Percentiles rank a stretch among this genome's conserved stretches.
These are phyloP conservation scores for Piper longum DNA, from an alignment of 164 flowering plant genomes.

Conservation along the genomic window DNA sequence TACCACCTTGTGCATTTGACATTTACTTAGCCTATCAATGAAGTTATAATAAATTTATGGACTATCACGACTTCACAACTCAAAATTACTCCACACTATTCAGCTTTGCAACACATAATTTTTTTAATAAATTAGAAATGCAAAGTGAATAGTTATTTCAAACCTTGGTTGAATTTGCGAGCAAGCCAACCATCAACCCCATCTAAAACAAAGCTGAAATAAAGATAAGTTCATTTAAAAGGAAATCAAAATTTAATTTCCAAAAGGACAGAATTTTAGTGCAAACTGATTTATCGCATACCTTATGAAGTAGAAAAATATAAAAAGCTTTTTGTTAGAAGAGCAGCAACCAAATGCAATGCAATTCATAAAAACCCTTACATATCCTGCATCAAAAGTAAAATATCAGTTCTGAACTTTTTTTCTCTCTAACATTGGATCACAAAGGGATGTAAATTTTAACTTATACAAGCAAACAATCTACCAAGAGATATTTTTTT, in stretches of 20 bases:
- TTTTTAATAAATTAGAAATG: no score
- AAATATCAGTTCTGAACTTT: no score
- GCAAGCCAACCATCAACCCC: conserved; percentile 97
- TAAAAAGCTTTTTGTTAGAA: conserved; percentile 54
- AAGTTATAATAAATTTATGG: no score
- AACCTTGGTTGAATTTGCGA: conserved; percentile 94
- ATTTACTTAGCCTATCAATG: no score
- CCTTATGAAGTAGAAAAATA: conserved; percentile 72
- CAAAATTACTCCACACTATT: no score
- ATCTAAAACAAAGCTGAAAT: conserved; percentile 83
- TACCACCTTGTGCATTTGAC: no score
- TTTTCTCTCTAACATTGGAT: no score
- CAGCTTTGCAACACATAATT: no score
- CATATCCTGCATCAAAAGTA: conserved; percentile 41
- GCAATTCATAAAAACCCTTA: conserved; percentile 57
- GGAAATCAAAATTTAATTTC: background rate
- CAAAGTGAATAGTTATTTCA: background rate
- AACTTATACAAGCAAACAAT: no score
- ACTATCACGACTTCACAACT: no score
- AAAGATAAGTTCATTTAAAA: conserved; percentile 2
- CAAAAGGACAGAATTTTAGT: background rate
- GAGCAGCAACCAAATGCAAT: conserved; percentile 66
- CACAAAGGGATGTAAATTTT: no score
- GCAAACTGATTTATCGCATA: conserved; percentile 6
- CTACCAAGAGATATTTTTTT: no score